Conservation (phyloP, 495 filamentous ascomycete genomes). For the Xylaria cubensis region DNA sequence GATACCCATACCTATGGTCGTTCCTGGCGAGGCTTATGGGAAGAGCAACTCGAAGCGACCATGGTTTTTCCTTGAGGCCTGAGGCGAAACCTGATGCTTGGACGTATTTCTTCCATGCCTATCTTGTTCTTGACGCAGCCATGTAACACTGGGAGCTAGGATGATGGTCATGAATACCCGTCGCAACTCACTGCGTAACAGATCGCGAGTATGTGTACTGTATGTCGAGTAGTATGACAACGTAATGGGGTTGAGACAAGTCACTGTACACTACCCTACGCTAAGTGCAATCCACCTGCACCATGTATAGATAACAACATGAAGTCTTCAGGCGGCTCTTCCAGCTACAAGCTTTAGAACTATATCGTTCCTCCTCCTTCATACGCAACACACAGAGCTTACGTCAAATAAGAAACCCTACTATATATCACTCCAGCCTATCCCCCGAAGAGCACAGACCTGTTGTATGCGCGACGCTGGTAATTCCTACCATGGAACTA, state of each 20-base stretch:
- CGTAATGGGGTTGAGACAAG: not conserved
- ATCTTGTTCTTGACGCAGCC: not conserved
- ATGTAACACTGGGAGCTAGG: not conserved
- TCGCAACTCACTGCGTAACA: not conserved
- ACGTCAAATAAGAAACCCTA: not conserved
- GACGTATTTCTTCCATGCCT: not conserved
- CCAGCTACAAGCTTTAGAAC: not conserved
- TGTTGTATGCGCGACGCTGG: not conserved
- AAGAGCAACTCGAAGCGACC: conserved; percentile 35
- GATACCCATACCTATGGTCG: conserved; percentile 74
- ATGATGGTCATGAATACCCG: conserved; percentile 1
- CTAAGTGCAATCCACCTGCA: not conserved
- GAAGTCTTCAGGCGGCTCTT: not conserved
- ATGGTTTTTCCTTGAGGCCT: conserved; percentile 41
- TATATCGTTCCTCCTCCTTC: not conserved
- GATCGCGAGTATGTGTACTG: not conserved
- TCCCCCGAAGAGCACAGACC: not conserved
- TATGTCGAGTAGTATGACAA: not conserved
- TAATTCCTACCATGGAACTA: not conserved
- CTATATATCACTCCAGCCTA: not conserved
- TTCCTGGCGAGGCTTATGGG: conserved; percentile 40
- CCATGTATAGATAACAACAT: not conserved
- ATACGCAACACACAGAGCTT: not conserved
- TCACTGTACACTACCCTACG: not conserved
- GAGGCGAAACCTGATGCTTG: not conserved